These are phyloP conservation scores for Wickerhamiella brachini DNA, from an alignment of 805 yeast genomes.

Conservation along the genomic window DNA sequence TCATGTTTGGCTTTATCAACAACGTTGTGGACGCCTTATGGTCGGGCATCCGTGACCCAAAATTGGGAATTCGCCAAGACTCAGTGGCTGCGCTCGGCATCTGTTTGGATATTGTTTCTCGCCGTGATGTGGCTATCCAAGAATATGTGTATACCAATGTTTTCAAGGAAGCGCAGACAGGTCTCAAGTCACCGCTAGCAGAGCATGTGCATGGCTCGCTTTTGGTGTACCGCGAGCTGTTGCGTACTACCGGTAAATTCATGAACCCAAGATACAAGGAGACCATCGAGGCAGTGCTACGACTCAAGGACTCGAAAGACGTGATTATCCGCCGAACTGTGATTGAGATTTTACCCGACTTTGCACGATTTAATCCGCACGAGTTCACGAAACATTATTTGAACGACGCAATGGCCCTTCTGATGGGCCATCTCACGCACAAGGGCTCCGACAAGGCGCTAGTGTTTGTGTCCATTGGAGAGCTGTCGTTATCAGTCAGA, in stretches of 20 bases:
- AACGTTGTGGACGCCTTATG: conserved; percentile 73
- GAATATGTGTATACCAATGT: conserved; percentile 63
- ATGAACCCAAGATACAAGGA: conserved; percentile 59
- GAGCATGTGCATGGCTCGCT: conserved; percentile 83
- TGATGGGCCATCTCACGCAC: conserved; percentile 58
- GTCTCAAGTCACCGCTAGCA: conserved; percentile 32
- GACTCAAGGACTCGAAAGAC: conserved; percentile 65
- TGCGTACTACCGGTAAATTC: conserved; percentile 57
- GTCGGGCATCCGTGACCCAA: conserved; percentile 75
- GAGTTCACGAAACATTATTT: conserved; percentile 68
- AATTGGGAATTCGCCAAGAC: conserved; percentile 60
- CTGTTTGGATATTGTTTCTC: conserved; percentile 65
- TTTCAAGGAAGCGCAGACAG: conserved; percentile 51
- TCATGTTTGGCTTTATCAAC: conserved; percentile 62
- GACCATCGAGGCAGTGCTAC: conserved; percentile 58
- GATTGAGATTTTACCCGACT: conserved; percentile 66
- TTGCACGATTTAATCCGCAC: conserved; percentile 65
- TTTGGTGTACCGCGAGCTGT: conserved; percentile 65
- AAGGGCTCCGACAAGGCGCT: conserved; percentile 63
- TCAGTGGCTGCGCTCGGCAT: conserved; percentile 69
- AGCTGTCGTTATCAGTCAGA: conserved; percentile 62
- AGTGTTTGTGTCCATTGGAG: conserved; percentile 70
- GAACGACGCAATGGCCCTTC: conserved; percentile 64
- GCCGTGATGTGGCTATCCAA: conserved; percentile 58
- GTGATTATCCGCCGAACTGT: conserved; percentile 69